Evolutionary conservation across 306 rosid species (phyloP).

Genomic region (Astragalus membranaceus): DNA sequence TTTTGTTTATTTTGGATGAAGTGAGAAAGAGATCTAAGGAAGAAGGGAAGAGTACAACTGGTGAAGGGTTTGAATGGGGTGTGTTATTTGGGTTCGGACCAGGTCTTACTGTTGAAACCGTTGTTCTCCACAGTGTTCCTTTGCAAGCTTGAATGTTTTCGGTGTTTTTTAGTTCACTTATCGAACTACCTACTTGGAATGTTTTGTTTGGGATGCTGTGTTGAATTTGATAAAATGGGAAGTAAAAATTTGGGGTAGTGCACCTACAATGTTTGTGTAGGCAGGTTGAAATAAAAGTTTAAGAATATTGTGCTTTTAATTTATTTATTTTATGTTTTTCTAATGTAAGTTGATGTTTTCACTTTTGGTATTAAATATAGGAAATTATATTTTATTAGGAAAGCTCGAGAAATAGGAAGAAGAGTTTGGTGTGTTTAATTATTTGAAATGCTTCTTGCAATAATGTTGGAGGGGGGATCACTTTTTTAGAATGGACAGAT

Average conservation of each 20-base stretch:
- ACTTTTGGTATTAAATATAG: background rate
- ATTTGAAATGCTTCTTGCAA: background rate
- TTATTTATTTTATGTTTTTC: background rate
- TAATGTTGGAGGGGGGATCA: background rate
- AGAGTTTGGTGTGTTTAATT: background rate
- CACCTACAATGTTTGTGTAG: background rate
- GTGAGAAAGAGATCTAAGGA: constrained; percentile 35
- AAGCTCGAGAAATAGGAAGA: background rate
- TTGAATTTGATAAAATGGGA: too few relatives aligned
- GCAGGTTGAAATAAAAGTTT: background rate
- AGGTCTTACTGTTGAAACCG: constrained; percentile 51
- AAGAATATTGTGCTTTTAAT: background rate
- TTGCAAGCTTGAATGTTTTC: background rate
- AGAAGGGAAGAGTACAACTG: constrained; percentile 34
- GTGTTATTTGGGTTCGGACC: constrained; percentile 59
- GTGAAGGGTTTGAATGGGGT: constrained; percentile 55
- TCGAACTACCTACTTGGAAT: too few relatives aligned
- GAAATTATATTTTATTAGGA: background rate
- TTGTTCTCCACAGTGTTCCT: constrained; percentile 35
- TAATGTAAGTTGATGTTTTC: background rate
- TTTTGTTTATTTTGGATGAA: constrained; percentile 48
- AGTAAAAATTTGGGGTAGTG: background rate
- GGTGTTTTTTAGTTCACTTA: too few relatives aligned
- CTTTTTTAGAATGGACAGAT: background rate
- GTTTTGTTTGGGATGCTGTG: too few relatives aligned